Conservation (phyloP, 257 asterid species). For the Fraxinus pennsylvanica region DNA sequence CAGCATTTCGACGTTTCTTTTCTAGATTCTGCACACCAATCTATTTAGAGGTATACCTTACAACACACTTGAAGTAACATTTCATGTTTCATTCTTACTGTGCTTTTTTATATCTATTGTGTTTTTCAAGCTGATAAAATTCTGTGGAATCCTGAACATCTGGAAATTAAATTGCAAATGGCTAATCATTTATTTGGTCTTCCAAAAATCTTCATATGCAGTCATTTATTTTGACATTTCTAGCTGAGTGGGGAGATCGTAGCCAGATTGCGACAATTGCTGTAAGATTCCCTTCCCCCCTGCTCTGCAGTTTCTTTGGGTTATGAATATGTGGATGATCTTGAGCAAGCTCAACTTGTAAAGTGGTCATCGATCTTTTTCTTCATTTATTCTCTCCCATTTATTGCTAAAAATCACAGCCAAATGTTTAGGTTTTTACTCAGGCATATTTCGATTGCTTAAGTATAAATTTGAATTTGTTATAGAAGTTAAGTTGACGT, state of each 20-base stretch:
- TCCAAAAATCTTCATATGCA: slow-evolving; percentile 35
- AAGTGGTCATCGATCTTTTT: not conserved
- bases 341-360: not conserved
- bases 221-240: slow-evolving; percentile 89
- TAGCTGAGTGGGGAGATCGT: slow-evolving; percentile 99
- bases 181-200: not conserved
- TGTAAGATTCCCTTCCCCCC: slow-evolving; percentile 52
- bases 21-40: slow-evolving; percentile 88
- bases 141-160: slow-evolving; percentile 2
- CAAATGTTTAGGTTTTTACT: not conserved
- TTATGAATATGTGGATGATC: not conserved
- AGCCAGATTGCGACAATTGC: slow-evolving; percentile 99
- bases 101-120: not conserved
- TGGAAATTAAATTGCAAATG: slow-evolving; percentile 14
- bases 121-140: not conserved
- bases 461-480: too few species aligned
- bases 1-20: slow-evolving; percentile 66
- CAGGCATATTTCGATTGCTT: too few species aligned
- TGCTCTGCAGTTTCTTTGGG: not conserved
- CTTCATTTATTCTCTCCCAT: not conserved
- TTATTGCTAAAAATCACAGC: not conserved
- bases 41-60: slow-evolving; percentile 66
- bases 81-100: not conserved
- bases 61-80: not conserved
- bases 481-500: too few species aligned